Percentiles rank a stretch among this genome's conserved stretches.
Conservation (phyloP, 1,139 yeast species). For the Ashbya aceris region DNA sequence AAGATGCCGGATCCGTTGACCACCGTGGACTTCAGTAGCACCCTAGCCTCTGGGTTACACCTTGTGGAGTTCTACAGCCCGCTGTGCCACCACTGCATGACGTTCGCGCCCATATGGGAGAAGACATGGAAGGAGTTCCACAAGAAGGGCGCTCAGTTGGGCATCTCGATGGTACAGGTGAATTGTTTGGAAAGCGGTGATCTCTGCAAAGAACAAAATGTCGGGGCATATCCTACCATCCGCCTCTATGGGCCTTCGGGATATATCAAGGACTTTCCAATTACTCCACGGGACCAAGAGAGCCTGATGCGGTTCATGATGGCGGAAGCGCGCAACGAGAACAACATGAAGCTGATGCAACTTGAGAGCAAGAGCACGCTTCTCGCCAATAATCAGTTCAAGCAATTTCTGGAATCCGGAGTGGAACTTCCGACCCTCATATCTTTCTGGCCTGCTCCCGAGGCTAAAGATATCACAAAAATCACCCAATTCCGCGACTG, state of each 20-base stretch:
- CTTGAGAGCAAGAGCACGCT: slow-evolving; percentile 22
- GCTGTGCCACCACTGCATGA: slow-evolving; percentile 60
- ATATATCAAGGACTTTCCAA: slow-evolving; percentile 38
- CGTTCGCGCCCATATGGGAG: slow-evolving; percentile 58
- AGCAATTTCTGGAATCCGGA: slow-evolving; percentile 38
- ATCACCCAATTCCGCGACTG: slow-evolving; percentile 37
- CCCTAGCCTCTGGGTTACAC: slow-evolving; percentile 40
- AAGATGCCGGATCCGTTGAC: slow-evolving; percentile 24
- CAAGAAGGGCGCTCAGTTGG: slow-evolving; percentile 34
- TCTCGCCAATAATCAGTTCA: slow-evolving; percentile 35
- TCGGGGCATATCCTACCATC: slow-evolving; percentile 48
- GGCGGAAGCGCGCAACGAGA: slow-evolving; percentile 42
- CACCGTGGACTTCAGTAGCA: slow-evolving; percentile 35
- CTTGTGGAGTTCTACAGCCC: slow-evolving; percentile 63
- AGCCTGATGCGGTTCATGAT: slow-evolving; percentile 45
- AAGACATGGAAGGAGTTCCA: slow-evolving; percentile 40
- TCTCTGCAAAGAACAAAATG: slow-evolving; percentile 52
- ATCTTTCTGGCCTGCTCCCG: slow-evolving; percentile 54
- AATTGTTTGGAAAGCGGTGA: slow-evolving; percentile 68
- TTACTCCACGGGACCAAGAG: slow-evolving; percentile 28
- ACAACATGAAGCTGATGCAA: slow-evolving; percentile 27
- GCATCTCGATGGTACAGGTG: slow-evolving; percentile 55
- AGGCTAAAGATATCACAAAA: slow-evolving; percentile 30
- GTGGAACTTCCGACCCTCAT: slow-evolving; percentile 42
- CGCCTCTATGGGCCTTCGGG: slow-evolving; percentile 51